These are phyloP conservation scores for Ganoderma boninense DNA, from an alignment of 1,284 basidiomycete genomes.

Conservation along the genomic window DNA sequence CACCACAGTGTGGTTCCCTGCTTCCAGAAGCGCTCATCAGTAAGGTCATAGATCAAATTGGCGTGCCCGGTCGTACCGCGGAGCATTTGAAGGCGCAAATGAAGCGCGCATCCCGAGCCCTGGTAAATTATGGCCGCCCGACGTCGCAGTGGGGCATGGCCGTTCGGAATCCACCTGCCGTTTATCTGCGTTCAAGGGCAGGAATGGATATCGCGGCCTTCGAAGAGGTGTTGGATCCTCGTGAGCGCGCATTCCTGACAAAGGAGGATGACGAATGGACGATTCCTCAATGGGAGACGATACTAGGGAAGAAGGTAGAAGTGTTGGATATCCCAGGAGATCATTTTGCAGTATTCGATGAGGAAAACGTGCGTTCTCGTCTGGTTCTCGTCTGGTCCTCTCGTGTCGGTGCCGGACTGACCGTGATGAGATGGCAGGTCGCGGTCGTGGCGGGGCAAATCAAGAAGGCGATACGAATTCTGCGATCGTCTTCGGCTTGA, in stretches of 20 bases:
- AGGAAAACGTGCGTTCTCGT: slow-evolving; percentile 55
- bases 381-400: no score
- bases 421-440: background rate
- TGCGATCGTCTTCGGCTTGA: background rate
- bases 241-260: slow-evolving; percentile 50
- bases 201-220: slow-evolving; percentile 2
- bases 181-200: slow-evolving; percentile 36
- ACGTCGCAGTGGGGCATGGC: background rate
- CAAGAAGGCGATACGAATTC: slow-evolving; percentile 5
- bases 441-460: background rate
- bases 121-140: slow-evolving; percentile 32
- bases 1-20: slow-evolving; percentile 56
- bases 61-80: slow-evolving; percentile 10
- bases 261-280: slow-evolving; percentile 57
- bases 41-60: slow-evolving; percentile 16
- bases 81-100: slow-evolving; percentile 31
- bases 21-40: slow-evolving; percentile 61
- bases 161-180: slow-evolving; percentile 15
- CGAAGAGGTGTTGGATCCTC: slow-evolving; percentile 23
- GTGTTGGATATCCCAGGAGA: slow-evolving; percentile 69
- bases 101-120: slow-evolving; percentile 31
- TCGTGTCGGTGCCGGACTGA: background rate
- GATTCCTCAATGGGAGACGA: slow-evolving; percentile 56
- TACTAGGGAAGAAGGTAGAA: slow-evolving; percentile 49
- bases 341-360: slow-evolving; percentile 68